Conservation (phyloP, 495 filamentous ascomycete species). For the Trichoderma erinaceum region DNA sequence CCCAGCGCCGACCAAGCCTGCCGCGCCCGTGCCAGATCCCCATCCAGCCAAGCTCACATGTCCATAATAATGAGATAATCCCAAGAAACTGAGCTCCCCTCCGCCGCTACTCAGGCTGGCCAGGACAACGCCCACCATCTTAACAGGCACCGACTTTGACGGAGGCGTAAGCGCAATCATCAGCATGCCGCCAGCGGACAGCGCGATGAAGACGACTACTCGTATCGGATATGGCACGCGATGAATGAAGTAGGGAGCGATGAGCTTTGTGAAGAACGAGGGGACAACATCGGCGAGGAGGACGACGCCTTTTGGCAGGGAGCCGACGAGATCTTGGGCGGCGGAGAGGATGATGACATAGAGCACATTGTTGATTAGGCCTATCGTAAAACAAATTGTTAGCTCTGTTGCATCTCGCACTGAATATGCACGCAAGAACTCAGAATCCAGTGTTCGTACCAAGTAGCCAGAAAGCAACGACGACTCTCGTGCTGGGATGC, state of each 20-base stretch:
- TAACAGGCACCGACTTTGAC: constrained; percentile 57
- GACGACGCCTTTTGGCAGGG: constrained; percentile 83
- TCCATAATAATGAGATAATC: constrained; percentile 89
- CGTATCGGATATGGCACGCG: constrained; percentile 70
- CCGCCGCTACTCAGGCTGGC: constrained; percentile 77
- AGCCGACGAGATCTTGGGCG: constrained; percentile 91
- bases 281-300: constrained; percentile 90
- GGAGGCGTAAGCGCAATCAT: constrained; percentile 72
- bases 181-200: constrained; percentile 80
- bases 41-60: constrained; percentile 85
- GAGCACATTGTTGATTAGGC: constrained; percentile 94
- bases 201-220: constrained; percentile 60
- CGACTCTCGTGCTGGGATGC: constrained; percentile 64
- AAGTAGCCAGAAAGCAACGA: constrained; percentile 86
- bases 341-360: constrained; percentile 95
- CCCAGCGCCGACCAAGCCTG: constrained; percentile 80
- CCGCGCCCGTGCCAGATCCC: constrained; percentile 88
- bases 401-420: background rate
- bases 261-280: constrained; percentile 78
- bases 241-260: constrained; percentile 91
- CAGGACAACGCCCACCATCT: constrained; percentile 77
- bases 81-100: constrained; percentile 84
- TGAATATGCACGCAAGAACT: background rate
- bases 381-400: constrained; percentile 36
- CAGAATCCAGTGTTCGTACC: constrained; percentile 48